Evolutionary conservation across 176 grass and related monocot species (phyloP).

Genomic region (Hordeum marinum): DNA sequence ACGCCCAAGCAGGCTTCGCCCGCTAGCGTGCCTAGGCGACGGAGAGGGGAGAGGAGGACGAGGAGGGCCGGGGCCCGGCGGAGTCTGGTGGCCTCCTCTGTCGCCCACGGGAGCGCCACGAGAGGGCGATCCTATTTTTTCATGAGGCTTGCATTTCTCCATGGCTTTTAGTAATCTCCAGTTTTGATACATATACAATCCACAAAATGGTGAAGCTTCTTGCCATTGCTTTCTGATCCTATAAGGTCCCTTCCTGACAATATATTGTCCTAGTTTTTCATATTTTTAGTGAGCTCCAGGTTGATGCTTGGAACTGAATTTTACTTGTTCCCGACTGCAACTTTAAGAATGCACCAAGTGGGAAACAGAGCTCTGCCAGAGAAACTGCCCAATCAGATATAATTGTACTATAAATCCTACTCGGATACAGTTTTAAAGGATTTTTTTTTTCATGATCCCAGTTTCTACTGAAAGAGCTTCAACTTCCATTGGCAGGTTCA

Average conservation of each 20-base stretch:
- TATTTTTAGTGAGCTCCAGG: background rate
- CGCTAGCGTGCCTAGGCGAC: no score
- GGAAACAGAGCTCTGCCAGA: background rate
- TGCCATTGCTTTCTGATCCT: background rate
- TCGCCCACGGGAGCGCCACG: no score
- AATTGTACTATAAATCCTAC: background rate
- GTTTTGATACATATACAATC: background rate
- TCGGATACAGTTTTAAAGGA: background rate
- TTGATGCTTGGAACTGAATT: background rate
- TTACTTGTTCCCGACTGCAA: background rate
- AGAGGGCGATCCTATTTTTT: no score
- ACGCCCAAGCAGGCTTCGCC: no score
- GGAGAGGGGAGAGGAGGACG: no score
- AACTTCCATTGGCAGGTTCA: slow-evolving; percentile 26
- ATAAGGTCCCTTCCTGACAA: background rate
- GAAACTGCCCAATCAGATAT: background rate
- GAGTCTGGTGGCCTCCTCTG: no score
- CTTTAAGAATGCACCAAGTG: background rate
- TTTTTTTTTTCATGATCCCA: background rate
- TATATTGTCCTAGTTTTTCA: background rate
- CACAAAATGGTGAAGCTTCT: background rate
- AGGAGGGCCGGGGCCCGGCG: no score
- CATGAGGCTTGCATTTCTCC: background rate
- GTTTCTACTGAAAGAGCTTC: slow-evolving; percentile 10
- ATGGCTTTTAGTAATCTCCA: background rate